A percentile compares a stretch with the other conserved stretches of the same genome.
Evolutionary conservation across 2,329 filamentous ascomycete genomes (phyloP).

Genomic region (Aspergillus fumigatus): DNA sequence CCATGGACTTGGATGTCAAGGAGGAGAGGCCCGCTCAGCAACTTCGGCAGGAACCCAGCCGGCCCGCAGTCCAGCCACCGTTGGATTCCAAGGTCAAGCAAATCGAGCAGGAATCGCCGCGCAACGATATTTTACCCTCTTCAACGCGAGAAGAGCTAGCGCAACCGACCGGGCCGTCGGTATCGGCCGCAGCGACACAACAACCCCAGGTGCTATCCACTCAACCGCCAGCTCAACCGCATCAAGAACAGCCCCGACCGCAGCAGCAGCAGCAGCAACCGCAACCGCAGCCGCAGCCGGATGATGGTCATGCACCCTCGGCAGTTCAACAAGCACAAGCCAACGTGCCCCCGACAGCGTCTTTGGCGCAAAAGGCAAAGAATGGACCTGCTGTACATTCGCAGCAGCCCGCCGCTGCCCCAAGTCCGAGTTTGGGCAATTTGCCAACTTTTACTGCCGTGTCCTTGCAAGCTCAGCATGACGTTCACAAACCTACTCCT

Average conservation of each 20-base stretch:
- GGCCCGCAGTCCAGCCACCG: slow-evolving; percentile 4
- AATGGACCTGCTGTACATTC: slow-evolving; percentile 9
- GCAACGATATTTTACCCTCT: slow-evolving; percentile 7
- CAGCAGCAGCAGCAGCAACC: slow-evolving; percentile 6
- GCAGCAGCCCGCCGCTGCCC: slow-evolving; percentile 13
- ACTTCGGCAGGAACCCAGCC: slow-evolving; percentile 5
- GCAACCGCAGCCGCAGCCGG: slow-evolving; percentile 8
- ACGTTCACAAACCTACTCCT: slow-evolving; percentile 13
- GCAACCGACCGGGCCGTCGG: slow-evolving; percentile 6
- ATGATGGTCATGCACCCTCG: slow-evolving; percentile 16
- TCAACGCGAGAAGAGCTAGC: slow-evolving; percentile 3
- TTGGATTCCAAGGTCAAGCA: slow-evolving; percentile 2
- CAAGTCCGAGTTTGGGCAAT: slow-evolving; percentile 15
- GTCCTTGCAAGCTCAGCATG: slow-evolving; percentile 23
- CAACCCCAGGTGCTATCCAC: slow-evolving; percentile 6
- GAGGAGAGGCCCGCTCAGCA: slow-evolving; percentile 13
- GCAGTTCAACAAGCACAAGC: slow-evolving; percentile 18
- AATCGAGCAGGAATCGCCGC: slow-evolving; percentile 5
- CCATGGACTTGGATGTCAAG: slow-evolving; percentile 28
- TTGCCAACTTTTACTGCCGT: slow-evolving; percentile 16
- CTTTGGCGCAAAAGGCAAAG: slow-evolving; percentile 4
- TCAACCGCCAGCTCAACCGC: slow-evolving; percentile 3
- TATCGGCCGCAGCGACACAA: slow-evolving; percentile 2
- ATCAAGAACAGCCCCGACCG: slow-evolving; percentile 1
- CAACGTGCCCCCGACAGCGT: slow-evolving; percentile 13